Base-by-base conservation (phyloP, 805 yeast genomes). In the Hanseniaspora thailandica region DNA sequence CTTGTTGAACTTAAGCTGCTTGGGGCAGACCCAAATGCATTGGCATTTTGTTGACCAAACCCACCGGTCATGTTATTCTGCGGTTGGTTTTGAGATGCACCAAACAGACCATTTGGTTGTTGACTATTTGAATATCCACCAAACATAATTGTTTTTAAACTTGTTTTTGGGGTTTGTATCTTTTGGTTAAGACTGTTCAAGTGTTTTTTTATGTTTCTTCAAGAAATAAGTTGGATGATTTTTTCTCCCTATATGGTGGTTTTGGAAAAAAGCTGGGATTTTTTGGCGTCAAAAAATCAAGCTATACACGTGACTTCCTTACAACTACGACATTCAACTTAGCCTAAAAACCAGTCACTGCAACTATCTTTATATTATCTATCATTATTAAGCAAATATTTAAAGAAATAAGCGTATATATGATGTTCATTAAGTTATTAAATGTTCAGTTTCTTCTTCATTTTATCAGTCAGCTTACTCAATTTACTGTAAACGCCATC, bases 41-140 rank as follows among this genome's bases (percentile, higher is more conserved):
- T 46, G 30, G 26, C 15, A 23, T 49, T 45, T 26, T 49, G 53
- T 33, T 49, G 46, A 17, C 31, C 39, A 33, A 45, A 45, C 19
- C 33, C 25, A 33, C 39, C 25, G n/a, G 28, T 19, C 12, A 31
- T 17, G 17, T 36, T 8, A 22, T 13, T 34, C 9, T 31, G 35
- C 19, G 38, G 30, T n/a, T 22, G 23, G 41, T 25, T 35, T 12
- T n/a, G 33, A 13, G 28, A 6, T 12, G 41, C 45, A 6, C 46
- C 46, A 43, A 43, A 43, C 25, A 30, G 13, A 17, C 19, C 17
- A 13, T 13, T 47, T 35, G 25, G 17, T 9, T 40, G 35, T 17
- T 43, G 46, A 33, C 34, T 45, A 15, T 23, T 45, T 22, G 40
- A 39, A 45, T 33, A 45, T 7, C 22, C 13, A 2, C 39, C 28